Evolutionary conservation across 345 rosid genomes (phyloP), one percentile per base, ranked within the genome.

Genomic region (Salix suchowensis): DNA sequence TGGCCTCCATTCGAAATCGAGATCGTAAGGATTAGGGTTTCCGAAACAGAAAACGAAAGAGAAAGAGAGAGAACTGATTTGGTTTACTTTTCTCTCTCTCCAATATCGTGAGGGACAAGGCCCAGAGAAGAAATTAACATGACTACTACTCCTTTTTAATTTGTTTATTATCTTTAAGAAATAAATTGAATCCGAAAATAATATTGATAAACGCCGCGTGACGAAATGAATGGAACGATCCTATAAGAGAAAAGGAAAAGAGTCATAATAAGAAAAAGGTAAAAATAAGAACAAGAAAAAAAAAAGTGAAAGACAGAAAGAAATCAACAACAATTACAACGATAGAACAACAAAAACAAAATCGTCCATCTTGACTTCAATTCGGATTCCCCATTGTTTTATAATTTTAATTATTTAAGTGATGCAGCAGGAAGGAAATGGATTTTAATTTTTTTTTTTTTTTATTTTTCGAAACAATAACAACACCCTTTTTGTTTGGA

Each of bases 1-100:
- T 91, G 58, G 85, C 80, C 78, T 89, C 95, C 92, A 89, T 89
- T 50, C 76, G 68, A 70, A 54, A 67, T 46, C 74, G 70, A 55
- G 71, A 68, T 68, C 55, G 65, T 7, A 42, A 26, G 23, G 71
- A 65, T 16, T 54, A 72, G 80, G 80, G 73, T 75, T 80, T 23
- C 5, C 32, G 16, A 44, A 28, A 65, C 19, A 15, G 23, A 40
- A 10, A 28, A 71, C 65, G 30, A 3, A 70, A 39, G 28, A 37
- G 28, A 70, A 0, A 65, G 44, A 40, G 16, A 15, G 71, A 39
- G 32, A 58, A 16, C 50, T 12, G 10, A 39, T 58, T 26, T 14
- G 71, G 64, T 65, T 68, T 13, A 40, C 68, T 26, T 61, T 3
- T 64, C 52, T 30, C 26, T 21, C 12, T 71, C 16, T 65, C 62